Evolutionary conservation across 257 asterid species (phyloP).

Genomic region (Gentiana straminea): DNA sequence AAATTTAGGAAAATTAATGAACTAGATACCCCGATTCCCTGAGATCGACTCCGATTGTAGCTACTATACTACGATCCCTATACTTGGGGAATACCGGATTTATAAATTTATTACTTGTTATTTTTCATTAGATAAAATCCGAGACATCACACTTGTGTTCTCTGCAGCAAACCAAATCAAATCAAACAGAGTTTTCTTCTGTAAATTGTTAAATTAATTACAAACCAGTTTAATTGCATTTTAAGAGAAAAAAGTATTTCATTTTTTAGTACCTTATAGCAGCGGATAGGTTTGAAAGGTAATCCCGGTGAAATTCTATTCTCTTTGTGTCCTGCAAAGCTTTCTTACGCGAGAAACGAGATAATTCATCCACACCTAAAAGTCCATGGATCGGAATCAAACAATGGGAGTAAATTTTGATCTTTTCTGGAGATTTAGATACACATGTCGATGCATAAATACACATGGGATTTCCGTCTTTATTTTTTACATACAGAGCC

Average conservation of each 20-base stretch:
- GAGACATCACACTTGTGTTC: constrained; percentile 52
- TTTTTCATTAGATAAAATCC: constrained; percentile 61
- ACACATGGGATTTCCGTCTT: constrained; percentile 62
- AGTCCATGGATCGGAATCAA: background rate
- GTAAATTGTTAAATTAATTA: too few species aligned
- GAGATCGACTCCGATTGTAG: constrained; percentile 65
- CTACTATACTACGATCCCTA: constrained; percentile 97
- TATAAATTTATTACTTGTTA: too few species aligned
- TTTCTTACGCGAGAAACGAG: constrained; percentile 17
- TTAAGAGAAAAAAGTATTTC: too few species aligned
- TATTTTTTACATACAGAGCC: constrained; percentile 50
- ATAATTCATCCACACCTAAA: constrained; percentile 77
- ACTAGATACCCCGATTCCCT: constrained; percentile 22
- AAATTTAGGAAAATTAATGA: too few species aligned
- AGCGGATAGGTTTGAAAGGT: constrained; percentile 71
- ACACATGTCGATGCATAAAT: background rate
- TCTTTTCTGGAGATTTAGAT: too few species aligned
- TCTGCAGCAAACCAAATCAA: constrained; percentile 35
- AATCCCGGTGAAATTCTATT: constrained; percentile 55
- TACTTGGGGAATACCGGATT: constrained; percentile 49
- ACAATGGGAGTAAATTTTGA: background rate
- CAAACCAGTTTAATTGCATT: too few species aligned
- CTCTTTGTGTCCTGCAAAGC: constrained; percentile 61
- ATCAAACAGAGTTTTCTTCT: too few species aligned
- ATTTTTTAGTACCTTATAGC: constrained; percentile 46